A percentile compares a stretch with the other conserved stretches of the same genome.
Conservation (phyloP, 225 moss, liverwort and hornwort genomes). For the Pleurozium schreberi region DNA sequence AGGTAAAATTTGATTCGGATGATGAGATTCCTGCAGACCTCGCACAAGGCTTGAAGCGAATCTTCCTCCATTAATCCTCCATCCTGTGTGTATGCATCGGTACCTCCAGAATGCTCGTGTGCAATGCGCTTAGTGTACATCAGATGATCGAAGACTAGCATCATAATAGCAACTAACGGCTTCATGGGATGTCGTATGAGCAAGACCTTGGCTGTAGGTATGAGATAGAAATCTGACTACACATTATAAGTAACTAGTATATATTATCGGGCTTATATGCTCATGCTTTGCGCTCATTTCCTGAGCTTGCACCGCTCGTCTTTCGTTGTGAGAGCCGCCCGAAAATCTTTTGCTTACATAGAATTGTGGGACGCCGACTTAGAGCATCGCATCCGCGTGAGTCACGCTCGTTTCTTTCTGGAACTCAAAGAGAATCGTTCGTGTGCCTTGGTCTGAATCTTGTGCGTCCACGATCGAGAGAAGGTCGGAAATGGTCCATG, state of each 20-base stretch:
- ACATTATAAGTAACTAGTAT: too few relatives aligned
- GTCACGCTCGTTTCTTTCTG: too few relatives aligned
- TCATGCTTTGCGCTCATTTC: neutral
- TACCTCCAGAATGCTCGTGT: neutral
- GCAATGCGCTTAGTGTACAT: neutral
- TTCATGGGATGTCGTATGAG: neutral
- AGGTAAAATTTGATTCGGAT: slow-evolving; percentile 53
- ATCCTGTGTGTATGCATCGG: neutral
- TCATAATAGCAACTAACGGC: too few relatives aligned
- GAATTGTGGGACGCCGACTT: neutral
- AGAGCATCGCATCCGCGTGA: too few relatives aligned
- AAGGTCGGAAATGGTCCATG: neutral
- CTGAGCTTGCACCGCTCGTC: neutral
- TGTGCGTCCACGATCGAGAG: too few relatives aligned
- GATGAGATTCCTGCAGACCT: slow-evolving; percentile 22
- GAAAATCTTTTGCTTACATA: neutral
- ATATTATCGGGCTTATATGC: neutral
- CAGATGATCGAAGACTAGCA: neutral
- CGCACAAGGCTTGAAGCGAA: neutral
- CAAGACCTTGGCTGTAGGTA: neutral
- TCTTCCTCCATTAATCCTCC: neutral
- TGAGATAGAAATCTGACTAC: neutral
- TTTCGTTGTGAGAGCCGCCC: neutral
- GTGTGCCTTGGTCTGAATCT: too few relatives aligned
- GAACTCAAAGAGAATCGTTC: too few relatives aligned